Percentiles rank a stretch among this genome's conserved stretches.
Conservation (phyloP, 371 early-diverging fungal genomes). For the Conidiobolus incongruus region DNA sequence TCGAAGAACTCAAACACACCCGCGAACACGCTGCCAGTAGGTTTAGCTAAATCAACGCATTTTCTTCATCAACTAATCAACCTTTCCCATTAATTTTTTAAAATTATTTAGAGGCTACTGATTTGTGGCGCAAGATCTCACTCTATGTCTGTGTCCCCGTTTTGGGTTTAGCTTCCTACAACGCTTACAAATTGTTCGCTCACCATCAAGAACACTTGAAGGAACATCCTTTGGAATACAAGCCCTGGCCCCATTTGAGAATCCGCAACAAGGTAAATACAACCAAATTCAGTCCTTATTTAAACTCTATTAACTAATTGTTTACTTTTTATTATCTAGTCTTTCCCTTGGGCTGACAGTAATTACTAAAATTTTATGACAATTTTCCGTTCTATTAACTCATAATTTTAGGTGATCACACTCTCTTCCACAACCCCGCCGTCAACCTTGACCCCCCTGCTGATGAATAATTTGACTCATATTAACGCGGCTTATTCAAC, state of each 20-base stretch:
- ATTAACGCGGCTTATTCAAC: too few relatives aligned
- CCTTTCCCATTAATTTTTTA: too few relatives aligned
- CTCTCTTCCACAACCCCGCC: slow-evolving; percentile 14
- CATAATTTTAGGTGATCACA: slow-evolving; percentile 12
- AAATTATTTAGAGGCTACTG: slow-evolving; percentile 12
- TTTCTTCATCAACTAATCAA: too few relatives aligned
- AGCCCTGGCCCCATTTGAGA: slow-evolving; percentile 13
- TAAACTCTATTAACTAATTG: slow-evolving; percentile 9
- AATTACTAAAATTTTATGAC: background rate
- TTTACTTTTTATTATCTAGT: background rate
- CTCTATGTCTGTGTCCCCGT: slow-evolving; percentile 12
- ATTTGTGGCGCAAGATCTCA: slow-evolving; percentile 17
- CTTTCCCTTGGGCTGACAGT: slow-evolving; percentile 3
- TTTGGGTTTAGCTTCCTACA: slow-evolving; percentile 11
- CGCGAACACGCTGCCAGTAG: slow-evolving; percentile 3
- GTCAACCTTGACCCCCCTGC: slow-evolving; percentile 5
- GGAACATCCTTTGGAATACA: slow-evolving; percentile 12
- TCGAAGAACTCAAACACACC: background rate
- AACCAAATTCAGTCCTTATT: background rate
- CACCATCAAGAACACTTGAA: slow-evolving; percentile 14
- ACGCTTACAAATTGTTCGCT: slow-evolving; percentile 13
- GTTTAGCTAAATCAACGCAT: too few relatives aligned
- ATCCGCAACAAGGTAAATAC: slow-evolving; percentile 5
- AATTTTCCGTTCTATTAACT: background rate
- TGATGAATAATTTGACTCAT: background rate